These are phyloP conservation scores for Claviceps humidiphila DNA, from an alignment of 2,329 filamentous ascomycete genomes.

Conservation along the genomic window DNA sequence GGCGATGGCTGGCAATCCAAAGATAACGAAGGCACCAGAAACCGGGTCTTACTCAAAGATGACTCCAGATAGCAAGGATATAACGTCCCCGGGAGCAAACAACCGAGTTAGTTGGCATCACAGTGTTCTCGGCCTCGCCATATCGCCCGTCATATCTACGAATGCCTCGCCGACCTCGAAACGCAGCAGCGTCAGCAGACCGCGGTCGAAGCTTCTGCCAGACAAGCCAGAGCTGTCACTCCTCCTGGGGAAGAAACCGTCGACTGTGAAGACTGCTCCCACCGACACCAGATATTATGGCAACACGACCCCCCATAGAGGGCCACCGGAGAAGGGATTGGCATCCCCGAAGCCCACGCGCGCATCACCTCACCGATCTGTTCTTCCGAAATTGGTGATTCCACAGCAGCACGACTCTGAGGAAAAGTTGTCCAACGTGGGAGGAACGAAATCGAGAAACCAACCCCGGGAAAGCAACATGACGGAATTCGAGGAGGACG, in stretches of 20 bases:
- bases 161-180: conserved; percentile 12
- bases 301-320: neutral
- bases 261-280: neutral
- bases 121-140: conserved; percentile 31
- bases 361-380: conserved; percentile 10
- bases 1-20: neutral
- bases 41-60: conserved; percentile 2
- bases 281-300: neutral
- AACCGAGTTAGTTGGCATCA: conserved; percentile 19
- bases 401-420: conserved; percentile 7
- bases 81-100: conserved; percentile 12
- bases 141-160: conserved; percentile 20
- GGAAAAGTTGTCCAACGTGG: neutral
- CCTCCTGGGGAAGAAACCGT: neutral
- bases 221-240: conserved; percentile 29
- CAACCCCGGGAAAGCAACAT: conserved; percentile 29
- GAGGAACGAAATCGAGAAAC: neutral
- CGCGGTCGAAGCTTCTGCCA: conserved; percentile 30
- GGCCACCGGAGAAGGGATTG: neutral
- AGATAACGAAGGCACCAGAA: neutral
- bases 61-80: neutral
- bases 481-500: conserved; percentile 40
- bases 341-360: conserved; percentile 7
- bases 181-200: conserved; percentile 13
- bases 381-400: conserved; percentile 18